phyloP scores from a whole-genome alignment of 108 stramenopile genomes.

The Epipyxis sp. region DNA sequence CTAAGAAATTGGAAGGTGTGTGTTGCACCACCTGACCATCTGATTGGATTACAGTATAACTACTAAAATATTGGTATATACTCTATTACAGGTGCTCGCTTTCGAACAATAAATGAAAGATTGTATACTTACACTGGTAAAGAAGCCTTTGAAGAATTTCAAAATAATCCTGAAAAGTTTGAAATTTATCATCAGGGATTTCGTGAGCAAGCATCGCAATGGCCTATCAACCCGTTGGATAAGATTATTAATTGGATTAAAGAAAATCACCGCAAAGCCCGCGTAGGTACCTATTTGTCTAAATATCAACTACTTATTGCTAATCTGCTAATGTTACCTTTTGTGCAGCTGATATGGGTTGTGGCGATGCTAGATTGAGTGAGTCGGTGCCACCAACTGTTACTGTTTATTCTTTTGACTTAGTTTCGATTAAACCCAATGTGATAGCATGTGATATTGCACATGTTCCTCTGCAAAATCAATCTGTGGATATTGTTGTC shows the following conservation, averaged over 20 bases:
- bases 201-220: slow-evolving; percentile 82
- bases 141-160: slow-evolving; percentile 68
- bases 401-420: slow-evolving; percentile 89
- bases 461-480: slow-evolving; percentile 75
- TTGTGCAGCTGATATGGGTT: slow-evolving; percentile 99
- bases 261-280: not conserved
- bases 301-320: no score
- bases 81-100: slow-evolving; percentile 87
- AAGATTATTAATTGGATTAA: slow-evolving; percentile 72
- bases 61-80: no score
- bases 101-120: slow-evolving; percentile 94
- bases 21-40: no score
- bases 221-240: slow-evolving; percentile 97
- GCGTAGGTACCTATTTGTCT: no score
- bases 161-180: slow-evolving; percentile 78
- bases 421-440: slow-evolving; percentile 71
- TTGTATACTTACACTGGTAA: slow-evolving; percentile 81
- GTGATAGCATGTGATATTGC: slow-evolving; percentile 96
- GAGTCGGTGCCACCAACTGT: slow-evolving; percentile 48
- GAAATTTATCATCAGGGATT: slow-evolving; percentile 95
- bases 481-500: slow-evolving; percentile 81
- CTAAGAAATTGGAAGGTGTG: not conserved
- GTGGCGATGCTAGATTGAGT: slow-evolving; percentile 93
- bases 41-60: no score
- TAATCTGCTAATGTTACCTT: no score